Evolutionary conservation across 73 alveolate species (phyloP).

Genomic region (Paramecium octaurelia): DNA sequence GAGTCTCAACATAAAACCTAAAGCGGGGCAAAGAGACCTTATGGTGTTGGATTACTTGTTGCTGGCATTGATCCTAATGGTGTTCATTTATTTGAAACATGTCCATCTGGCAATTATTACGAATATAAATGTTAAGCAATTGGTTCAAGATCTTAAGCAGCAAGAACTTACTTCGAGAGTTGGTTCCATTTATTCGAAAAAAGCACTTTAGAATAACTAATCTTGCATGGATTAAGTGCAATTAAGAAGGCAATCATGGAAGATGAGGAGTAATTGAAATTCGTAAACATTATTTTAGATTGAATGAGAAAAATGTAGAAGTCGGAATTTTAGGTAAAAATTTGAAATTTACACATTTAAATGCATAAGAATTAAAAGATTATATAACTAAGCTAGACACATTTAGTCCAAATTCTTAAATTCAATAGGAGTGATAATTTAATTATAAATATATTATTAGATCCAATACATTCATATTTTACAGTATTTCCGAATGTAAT

Average conservation of each 20-base stretch:
- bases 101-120: conserved; percentile 95
- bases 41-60: conserved; percentile 95
- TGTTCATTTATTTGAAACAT: conserved; percentile 93
- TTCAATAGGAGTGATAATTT: not conserved
- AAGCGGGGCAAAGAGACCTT: conserved; percentile 95
- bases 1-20: conserved; percentile 89
- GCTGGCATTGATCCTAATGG: conserved; percentile 93
- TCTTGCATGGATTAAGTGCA: conserved; percentile 57
- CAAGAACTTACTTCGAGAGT: conserved; percentile 93
- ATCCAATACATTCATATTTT: not conserved
- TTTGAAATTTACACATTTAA: not conserved
- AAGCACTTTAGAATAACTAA: conserved; percentile 2
- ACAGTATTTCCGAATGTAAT: not conserved
- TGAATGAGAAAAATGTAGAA: conserved; percentile 24
- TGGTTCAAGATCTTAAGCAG: conserved; percentile 91
- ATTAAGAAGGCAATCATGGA: conserved; percentile 55
- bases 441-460: not conserved
- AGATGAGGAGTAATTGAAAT: conserved; percentile 51
- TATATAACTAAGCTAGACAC: not conserved
- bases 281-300: not conserved
- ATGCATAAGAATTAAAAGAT: not conserved
- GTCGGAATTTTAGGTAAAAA: conserved; percentile 12
- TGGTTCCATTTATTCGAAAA: conserved; percentile 80
- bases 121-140: conserved; percentile 86
- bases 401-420: conserved; percentile 10